These are phyloP conservation scores for Asterella californica DNA, from an alignment of 225 moss, liverwort and hornwort genomes.

Conservation along the genomic window DNA sequence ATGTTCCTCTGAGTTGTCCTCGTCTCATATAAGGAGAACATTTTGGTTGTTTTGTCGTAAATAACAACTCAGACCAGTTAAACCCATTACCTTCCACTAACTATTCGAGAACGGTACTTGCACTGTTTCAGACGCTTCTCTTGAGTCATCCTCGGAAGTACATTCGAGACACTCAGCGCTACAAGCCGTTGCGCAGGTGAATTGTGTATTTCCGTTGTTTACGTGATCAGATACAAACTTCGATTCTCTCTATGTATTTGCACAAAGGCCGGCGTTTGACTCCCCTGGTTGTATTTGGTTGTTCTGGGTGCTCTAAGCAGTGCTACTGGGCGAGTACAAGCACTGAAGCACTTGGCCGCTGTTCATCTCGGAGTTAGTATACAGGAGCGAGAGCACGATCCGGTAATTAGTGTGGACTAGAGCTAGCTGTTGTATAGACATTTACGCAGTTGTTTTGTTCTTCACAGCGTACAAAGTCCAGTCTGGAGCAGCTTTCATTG, in stretches of 20 bases:
- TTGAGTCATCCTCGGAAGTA: constrained; percentile 70
- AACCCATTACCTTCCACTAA: background rate
- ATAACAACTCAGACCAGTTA: background rate
- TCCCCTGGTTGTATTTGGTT: background rate
- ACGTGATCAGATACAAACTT: background rate
- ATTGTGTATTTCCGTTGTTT: background rate
- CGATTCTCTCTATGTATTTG: too few relatives aligned
- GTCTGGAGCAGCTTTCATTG: background rate
- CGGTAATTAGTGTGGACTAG: constrained; percentile 41
- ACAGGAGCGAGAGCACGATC: constrained; percentile 75
- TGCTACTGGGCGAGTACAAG: constrained; percentile 58
- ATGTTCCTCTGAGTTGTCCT: background rate
- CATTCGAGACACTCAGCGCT: constrained; percentile 72
- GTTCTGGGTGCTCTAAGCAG: constrained; percentile 24
- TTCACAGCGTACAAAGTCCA: background rate
- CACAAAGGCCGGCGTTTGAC: background rate
- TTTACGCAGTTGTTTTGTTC: background rate
- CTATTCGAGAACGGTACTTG: background rate
- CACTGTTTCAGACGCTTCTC: constrained; percentile 57
- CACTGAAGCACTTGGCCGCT: constrained; percentile 73
- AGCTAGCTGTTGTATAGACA: background rate
- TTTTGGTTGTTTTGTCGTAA: background rate
- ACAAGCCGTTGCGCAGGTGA: constrained; percentile 69
- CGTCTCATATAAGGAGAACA: background rate
- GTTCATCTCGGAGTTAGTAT: constrained; percentile 64